These are phyloP conservation scores for Fusarium piperis DNA, from an alignment of 2,329 filamentous ascomycete genomes.

Conservation along the genomic window DNA sequence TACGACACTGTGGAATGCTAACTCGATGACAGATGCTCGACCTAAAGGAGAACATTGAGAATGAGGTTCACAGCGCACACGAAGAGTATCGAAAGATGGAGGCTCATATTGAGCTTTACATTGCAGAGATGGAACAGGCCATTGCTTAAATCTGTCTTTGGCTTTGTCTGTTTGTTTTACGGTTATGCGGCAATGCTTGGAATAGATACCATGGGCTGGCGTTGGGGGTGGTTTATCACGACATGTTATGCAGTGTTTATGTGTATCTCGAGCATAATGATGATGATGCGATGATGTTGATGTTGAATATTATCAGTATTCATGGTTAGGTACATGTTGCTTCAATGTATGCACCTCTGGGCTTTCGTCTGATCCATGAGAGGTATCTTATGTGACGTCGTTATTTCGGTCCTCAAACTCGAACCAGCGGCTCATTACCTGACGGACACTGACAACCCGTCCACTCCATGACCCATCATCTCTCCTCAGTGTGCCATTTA, in stretches of 20 bases:
- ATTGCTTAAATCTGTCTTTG: constrained; percentile 53
- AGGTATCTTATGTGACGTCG: background rate
- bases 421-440: constrained; percentile 74
- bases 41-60: constrained; percentile 96
- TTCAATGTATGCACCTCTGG: background rate
- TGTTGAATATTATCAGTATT: background rate
- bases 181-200: constrained; percentile 27
- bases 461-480: constrained; percentile 66
- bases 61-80: constrained; percentile 87
- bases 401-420: constrained; percentile 23
- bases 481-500: constrained; percentile 65
- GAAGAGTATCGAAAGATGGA: constrained; percentile 99
- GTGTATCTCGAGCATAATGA: constrained; percentile 13
- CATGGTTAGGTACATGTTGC: background rate
- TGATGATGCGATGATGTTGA: constrained; percentile 9
- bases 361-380: background rate
- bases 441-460: constrained; percentile 65
- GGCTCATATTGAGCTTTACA: constrained; percentile 95
- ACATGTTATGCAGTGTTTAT: constrained; percentile 20
- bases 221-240: constrained; percentile 44
- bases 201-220: constrained; percentile 53
- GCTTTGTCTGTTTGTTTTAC: constrained; percentile 22
- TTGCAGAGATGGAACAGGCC: constrained; percentile 97
- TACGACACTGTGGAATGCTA: constrained; percentile 13
- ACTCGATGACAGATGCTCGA: constrained; percentile 82